These are phyloP conservation scores for Allantophomopsis lycopodina DNA, from an alignment of 2,329 filamentous ascomycete genomes.

Conservation along the genomic window DNA sequence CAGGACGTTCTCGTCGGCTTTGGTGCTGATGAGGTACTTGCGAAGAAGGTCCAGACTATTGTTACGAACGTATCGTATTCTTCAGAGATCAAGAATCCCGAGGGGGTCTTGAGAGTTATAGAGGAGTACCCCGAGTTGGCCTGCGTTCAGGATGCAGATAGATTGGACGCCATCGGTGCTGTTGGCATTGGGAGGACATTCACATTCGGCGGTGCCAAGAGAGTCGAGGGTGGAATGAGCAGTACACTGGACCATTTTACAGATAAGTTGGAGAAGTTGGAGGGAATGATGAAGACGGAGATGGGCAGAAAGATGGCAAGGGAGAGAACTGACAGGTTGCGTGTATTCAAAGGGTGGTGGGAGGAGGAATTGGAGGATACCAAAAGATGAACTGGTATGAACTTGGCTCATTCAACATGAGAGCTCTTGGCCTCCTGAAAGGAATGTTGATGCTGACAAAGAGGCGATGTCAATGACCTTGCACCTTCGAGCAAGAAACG, in stretches of 20 bases:
- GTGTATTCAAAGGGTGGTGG: conserved; percentile 44
- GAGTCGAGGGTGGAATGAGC: conserved; percentile 33
- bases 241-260: conserved; percentile 63
- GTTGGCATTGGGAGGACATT: conserved; percentile 73
- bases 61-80: conserved; percentile 72
- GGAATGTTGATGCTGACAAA: too few species aligned
- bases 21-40: conserved; percentile 45
- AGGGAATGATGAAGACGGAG: conserved; percentile 49
- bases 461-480: too few species aligned
- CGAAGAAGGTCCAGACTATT: conserved; percentile 56
- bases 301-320: conserved; percentile 37
- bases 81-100: conserved; percentile 55
- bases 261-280: conserved; percentile 59
- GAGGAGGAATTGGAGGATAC: conserved; percentile 28
- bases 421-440: too few species aligned
- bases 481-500: too few species aligned
- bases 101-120: conserved; percentile 42
- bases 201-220: conserved; percentile 54
- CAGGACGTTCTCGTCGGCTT: conserved; percentile 40
- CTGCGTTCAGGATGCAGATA: conserved; percentile 86
- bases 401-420: conserved; percentile 4
- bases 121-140: conserved; percentile 58
- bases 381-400: conserved; percentile 6
- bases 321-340: conserved; percentile 37
- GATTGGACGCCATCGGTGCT: conserved; percentile 84